phyloP scores from a whole-genome alignment of 805 yeast species.

The Candida germanica region DNA sequence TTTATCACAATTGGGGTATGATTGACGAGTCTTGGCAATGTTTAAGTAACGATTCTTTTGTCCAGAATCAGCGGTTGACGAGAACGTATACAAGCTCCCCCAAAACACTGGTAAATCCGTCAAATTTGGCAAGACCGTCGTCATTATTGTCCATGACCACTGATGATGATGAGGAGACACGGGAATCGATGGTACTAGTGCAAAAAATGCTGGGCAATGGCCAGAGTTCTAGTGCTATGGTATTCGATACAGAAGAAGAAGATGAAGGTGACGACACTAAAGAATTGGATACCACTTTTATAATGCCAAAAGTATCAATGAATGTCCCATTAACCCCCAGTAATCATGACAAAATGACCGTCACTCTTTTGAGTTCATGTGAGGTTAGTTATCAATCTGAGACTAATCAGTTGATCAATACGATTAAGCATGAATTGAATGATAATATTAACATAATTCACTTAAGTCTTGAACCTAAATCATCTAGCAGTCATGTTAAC shows the following conservation, averaged over 20 bases:
- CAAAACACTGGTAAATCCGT: not conserved
- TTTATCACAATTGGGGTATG: not conserved
- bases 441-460: constrained; percentile 10
- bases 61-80: constrained; percentile 1
- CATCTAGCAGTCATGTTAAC: constrained; percentile 6
- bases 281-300: constrained; percentile 16
- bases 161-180: constrained; percentile 10
- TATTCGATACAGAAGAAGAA: constrained; percentile 43
- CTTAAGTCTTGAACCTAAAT: not conserved
- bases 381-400: constrained; percentile 16
- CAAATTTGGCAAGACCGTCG: constrained; percentile 9
- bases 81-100: constrained; percentile 13
- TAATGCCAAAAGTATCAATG: constrained; percentile 31
- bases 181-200: constrained; percentile 21
- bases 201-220: constrained; percentile 10
- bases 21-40: constrained; percentile 29
- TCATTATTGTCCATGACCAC: constrained; percentile 14
- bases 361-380: constrained; percentile 23
- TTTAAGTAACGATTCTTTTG: constrained; percentile 17
- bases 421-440: constrained; percentile 9
- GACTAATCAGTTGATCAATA: constrained; percentile 17
- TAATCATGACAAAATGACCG: constrained; percentile 11
- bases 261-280: constrained; percentile 17
- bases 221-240: constrained; percentile 27
- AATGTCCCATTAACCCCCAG: not conserved